A percentile compares a stretch with the other conserved stretches of the same genome.
phyloP scores from a whole-genome alignment of 345 rosid genomes.

The Eutrema japonicum region DNA sequence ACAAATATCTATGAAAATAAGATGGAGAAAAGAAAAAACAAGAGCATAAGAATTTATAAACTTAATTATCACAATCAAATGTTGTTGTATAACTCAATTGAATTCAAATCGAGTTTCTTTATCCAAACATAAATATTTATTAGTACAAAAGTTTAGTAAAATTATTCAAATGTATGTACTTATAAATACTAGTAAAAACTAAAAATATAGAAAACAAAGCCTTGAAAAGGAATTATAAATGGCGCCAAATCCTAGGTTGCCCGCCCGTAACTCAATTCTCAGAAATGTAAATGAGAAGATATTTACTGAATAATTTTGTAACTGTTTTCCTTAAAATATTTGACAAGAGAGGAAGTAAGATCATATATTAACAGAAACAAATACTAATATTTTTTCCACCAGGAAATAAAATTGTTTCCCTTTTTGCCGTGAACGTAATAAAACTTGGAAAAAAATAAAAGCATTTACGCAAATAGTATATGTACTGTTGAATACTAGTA shows the following conservation, averaged over 20 bases:
- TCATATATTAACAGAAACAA: constrained; percentile 12
- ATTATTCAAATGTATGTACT: too few relatives aligned
- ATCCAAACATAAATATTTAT: too few relatives aligned
- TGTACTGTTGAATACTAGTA: constrained; percentile 9
- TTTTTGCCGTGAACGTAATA: constrained; percentile 12
- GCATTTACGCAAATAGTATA: constrained; percentile 16
- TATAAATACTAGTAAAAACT: not conserved
- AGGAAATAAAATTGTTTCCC: constrained; percentile 9
- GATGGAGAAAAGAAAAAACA: too few relatives aligned
- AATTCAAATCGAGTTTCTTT: too few relatives aligned
- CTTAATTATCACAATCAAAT: too few relatives aligned
- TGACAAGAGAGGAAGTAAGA: constrained; percentile 17
- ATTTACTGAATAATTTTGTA: not conserved
- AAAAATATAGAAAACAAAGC: not conserved
- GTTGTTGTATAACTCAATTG: too few relatives aligned
- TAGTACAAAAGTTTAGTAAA: too few relatives aligned
- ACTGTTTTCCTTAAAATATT: not conserved
- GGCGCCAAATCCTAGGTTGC: constrained; percentile 76
- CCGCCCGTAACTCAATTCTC: constrained; percentile 56
- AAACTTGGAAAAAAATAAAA: constrained; percentile 15
- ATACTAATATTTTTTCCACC: not conserved
- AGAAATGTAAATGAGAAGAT: constrained; percentile 39
- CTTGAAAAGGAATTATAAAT: constrained; percentile 55
- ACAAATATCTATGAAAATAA: too few relatives aligned
- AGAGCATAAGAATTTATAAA: too few relatives aligned